Evolutionary conservation across 108 stramenopile species (phyloP).

Genomic region (Discostella stelligeroides): DNA sequence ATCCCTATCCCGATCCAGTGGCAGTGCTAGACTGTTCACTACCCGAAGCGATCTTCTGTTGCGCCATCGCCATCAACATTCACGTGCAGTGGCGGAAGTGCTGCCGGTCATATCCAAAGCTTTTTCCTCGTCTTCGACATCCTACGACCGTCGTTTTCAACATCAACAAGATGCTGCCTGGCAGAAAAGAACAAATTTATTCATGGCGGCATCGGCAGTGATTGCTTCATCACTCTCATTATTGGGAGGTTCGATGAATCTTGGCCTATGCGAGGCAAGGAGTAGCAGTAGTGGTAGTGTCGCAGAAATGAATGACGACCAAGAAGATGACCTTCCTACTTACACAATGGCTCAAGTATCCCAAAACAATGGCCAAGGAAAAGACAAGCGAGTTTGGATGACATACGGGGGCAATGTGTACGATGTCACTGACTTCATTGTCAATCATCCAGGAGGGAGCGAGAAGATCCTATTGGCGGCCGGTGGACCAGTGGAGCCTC

Average conservation of each 20-base stretch:
- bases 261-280: constrained; percentile 2
- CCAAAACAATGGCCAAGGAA: constrained; percentile 56
- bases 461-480: constrained; percentile 91
- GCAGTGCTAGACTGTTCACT: too few relatives aligned
- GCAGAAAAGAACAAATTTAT: background rate
- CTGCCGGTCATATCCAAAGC: too few relatives aligned
- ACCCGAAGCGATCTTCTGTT: too few relatives aligned
- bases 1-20: too few relatives aligned
- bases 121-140: too few relatives aligned
- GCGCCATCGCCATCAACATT: too few relatives aligned
- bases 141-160: too few relatives aligned
- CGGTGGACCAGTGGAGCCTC: constrained; percentile 61
- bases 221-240: background rate
- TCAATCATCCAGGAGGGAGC: constrained; percentile 86
- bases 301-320: background rate
- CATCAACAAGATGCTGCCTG: too few relatives aligned
- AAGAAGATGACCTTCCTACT: constrained; percentile 47
- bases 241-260: background rate
- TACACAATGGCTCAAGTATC: constrained; percentile 66
- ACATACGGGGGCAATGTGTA: constrained; percentile 90
- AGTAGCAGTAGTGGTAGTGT: too few relatives aligned
- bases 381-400: constrained; percentile 85
- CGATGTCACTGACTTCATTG: constrained; percentile 95
- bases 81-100: too few relatives aligned
- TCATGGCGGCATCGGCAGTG: constrained; percentile 6